Evolutionary conservation across 192 early-diverging fungal species (phyloP).

Genomic region (Rhizoclosmatium sp.): DNA sequence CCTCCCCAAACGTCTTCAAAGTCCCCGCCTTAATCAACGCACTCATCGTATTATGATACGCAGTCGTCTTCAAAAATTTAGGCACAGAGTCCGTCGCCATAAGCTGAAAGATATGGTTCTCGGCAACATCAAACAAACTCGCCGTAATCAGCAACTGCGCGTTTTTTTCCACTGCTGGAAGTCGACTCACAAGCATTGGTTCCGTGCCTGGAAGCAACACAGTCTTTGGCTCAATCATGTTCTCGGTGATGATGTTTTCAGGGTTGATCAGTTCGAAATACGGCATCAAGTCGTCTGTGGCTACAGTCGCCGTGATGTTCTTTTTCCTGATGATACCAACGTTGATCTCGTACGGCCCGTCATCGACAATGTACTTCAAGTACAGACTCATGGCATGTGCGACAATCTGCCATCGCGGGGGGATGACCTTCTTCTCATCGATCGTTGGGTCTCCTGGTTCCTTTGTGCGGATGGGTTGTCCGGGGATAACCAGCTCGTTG

Average conservation of each 20-base stretch:
- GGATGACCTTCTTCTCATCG: neutral
- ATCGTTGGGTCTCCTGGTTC: neutral
- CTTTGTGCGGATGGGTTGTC: conserved; percentile 12
- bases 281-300: conserved; percentile 19
- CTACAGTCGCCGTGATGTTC: conserved; percentile 39
- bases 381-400: conserved; percentile 52
- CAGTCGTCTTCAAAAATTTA: conserved; percentile 69
- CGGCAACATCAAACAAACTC: conserved; percentile 64
- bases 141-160: conserved; percentile 19
- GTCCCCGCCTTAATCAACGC: conserved; percentile 17
- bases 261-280: conserved; percentile 35
- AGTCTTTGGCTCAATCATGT: conserved; percentile 12
- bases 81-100: conserved; percentile 81
- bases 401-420: conserved; percentile 24
- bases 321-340: conserved; percentile 48
- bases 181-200: conserved; percentile 30
- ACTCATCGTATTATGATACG: conserved; percentile 32
- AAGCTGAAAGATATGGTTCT: conserved; percentile 75
- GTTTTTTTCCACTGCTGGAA: conserved; percentile 8
- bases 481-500: conserved; percentile 26
- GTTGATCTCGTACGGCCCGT: conserved; percentile 54
- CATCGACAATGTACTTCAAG: conserved; percentile 50
- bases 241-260: conserved; percentile 11
- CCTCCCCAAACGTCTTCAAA: conserved; percentile 13
- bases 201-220: conserved; percentile 38